phyloP scores from a whole-genome alignment of 306 rosid species.

The Begonia loranthoides region DNA sequence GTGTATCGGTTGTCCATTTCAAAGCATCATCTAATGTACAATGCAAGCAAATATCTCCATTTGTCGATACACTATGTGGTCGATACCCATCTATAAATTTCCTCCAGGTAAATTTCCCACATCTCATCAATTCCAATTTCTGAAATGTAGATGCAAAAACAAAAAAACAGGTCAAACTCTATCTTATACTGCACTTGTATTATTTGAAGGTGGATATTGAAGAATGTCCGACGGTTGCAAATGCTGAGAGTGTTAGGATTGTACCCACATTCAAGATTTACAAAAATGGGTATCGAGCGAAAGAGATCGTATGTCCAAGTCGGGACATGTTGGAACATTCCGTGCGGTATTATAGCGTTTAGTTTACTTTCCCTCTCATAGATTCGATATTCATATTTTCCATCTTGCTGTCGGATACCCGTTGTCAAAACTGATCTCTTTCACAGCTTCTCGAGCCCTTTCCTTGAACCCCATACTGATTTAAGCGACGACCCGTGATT shows the following conservation, averaged over 20 bases:
- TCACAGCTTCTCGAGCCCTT: slow-evolving; percentile 28
- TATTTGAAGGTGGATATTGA: slow-evolving; percentile 58
- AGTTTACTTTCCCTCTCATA: slow-evolving; percentile 20
- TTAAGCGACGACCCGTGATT: slow-evolving; percentile 27
- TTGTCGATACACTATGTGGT: slow-evolving; percentile 54
- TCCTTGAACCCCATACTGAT: slow-evolving; percentile 14
- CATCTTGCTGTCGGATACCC: slow-evolving; percentile 7
- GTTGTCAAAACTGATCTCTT: slow-evolving; percentile 19
- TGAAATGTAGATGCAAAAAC: too few relatives aligned
- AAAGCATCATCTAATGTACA: slow-evolving; percentile 45
- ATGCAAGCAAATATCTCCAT: slow-evolving; percentile 71
- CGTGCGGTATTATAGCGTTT: slow-evolving; percentile 78
- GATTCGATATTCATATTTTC: slow-evolving; percentile 18
- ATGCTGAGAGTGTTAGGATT: slow-evolving; percentile 57
- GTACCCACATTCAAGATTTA: slow-evolving; percentile 96
- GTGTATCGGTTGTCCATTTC: slow-evolving; percentile 78
- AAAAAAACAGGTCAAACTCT: background rate
- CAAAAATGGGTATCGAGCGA: slow-evolving; percentile 70
- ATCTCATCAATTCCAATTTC: background rate
- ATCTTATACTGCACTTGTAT: slow-evolving; percentile 10
- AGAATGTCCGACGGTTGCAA: slow-evolving; percentile 45
- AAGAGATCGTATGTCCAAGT: slow-evolving; percentile 81
- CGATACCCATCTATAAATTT: slow-evolving; percentile 82
- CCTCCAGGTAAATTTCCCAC: slow-evolving; percentile 43
- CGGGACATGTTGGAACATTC: slow-evolving; percentile 83